Conservation (phyloP, 768 basidiomycete genomes). For the Pluteus cervinus region DNA sequence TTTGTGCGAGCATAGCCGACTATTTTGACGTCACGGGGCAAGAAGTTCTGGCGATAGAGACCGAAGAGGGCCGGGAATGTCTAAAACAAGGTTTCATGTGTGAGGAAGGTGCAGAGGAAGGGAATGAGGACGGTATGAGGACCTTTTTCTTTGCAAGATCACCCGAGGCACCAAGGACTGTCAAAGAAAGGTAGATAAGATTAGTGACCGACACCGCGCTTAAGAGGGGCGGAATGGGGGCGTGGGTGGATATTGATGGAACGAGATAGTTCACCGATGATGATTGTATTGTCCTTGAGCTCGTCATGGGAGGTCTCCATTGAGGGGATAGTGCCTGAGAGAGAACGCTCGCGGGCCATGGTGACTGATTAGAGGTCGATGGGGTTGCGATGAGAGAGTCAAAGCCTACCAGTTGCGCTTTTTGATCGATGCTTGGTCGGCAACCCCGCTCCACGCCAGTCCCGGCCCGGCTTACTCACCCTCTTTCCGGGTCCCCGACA, state of each 20-base stretch:
- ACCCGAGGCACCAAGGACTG: constrained; percentile 93
- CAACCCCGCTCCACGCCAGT: constrained; percentile 1
- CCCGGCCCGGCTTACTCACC: constrained; percentile 13
- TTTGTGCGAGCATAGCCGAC: constrained; percentile 97
- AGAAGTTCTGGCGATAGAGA: constrained; percentile 72
- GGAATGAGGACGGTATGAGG: constrained; percentile 6
- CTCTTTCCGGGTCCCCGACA: constrained; percentile 5
- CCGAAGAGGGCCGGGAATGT: constrained; percentile 95
- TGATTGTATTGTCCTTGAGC: constrained; percentile 83
- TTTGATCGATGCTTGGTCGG: neutral
- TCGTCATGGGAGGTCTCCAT: constrained; percentile 72
- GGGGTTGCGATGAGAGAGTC: constrained; percentile 3
- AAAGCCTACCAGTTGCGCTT: constrained; percentile 1
- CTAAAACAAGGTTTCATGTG: constrained; percentile 33
- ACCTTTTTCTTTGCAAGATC: constrained; percentile 99
- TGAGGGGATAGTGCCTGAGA: constrained; percentile 84
- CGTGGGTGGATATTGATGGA: constrained; percentile 14
- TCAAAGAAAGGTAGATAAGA: constrained; percentile 9
- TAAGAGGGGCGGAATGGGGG: constrained; percentile 6
- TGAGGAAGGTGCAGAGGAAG: constrained; percentile 3
- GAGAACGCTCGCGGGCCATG: constrained; percentile 45
- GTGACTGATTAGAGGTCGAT: constrained; percentile 16
- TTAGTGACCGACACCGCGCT: too few relatives aligned
- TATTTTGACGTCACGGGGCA: constrained; percentile 82
- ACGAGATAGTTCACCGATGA: constrained; percentile 72